phyloP scores from a whole-genome alignment of 129 eudicot genomes.

The Solidago caesia region DNA sequence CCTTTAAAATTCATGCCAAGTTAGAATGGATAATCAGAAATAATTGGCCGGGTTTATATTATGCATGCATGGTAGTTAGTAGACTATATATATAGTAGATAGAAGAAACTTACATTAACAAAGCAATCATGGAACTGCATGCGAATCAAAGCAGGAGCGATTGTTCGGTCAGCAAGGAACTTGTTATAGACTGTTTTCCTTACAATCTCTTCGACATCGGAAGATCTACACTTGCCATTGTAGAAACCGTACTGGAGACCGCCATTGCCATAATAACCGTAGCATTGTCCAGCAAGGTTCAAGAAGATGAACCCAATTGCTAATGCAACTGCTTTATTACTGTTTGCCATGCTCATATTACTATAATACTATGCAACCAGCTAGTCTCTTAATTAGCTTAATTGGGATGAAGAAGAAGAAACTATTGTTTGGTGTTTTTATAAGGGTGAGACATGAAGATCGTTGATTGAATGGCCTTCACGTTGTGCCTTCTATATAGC shows the following conservation, averaged over 20 bases:
- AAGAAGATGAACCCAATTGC: slow-evolving; percentile 34
- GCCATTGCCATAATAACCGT: slow-evolving; percentile 6
- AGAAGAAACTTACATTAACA: slow-evolving; percentile 40
- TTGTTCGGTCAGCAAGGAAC: slow-evolving; percentile 32
- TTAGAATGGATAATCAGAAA: not conserved
- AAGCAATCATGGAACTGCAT: slow-evolving; percentile 86
- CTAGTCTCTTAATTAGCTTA: no score
- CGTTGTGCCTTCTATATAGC: no score
- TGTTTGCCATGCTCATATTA: not conserved
- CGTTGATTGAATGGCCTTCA: no score
- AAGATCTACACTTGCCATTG: slow-evolving; percentile 40
- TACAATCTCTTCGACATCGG: slow-evolving; percentile 50
- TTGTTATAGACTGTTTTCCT: slow-evolving; percentile 17
- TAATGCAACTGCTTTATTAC: slow-evolving; percentile 7
- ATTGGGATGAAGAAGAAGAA: no score
- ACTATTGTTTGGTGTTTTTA: no score
- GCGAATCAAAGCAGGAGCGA: slow-evolving; percentile 62
- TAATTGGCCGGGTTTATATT: no score
- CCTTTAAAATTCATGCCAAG: slow-evolving; percentile 30
- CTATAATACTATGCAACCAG: no score
- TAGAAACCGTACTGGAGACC: slow-evolving; percentile 47
- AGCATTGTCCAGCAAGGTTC: slow-evolving; percentile 32
- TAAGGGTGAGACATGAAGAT: no score
- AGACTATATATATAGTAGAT: not conserved
- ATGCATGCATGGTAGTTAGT: not conserved